A percentile compares a stretch with the other conserved stretches of the same genome.
Conservation (phyloP, 2,329 filamentous ascomycete species). For the Aspergillus luchuensis region DNA sequence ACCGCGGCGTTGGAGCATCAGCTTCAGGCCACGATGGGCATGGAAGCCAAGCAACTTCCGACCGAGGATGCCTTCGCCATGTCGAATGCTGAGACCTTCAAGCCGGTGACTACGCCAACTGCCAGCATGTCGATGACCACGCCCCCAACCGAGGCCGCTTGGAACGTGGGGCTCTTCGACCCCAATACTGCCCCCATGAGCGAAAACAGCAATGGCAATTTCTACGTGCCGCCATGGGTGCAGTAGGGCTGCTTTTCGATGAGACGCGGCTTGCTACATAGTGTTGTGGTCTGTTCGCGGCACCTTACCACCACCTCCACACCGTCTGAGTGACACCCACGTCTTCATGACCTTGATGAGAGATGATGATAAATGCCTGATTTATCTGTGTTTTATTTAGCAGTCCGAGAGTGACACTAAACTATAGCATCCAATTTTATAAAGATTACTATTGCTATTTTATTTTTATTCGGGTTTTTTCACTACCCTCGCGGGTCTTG, state of each 20-base stretch:
- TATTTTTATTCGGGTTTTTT: not conserved
- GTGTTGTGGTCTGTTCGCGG: slow-evolving; percentile 29
- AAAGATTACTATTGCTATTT: slow-evolving; percentile 13
- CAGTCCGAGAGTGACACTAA: slow-evolving; percentile 32
- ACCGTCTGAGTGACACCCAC: slow-evolving; percentile 34
- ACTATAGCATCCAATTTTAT: slow-evolving; percentile 37
- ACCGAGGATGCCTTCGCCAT: slow-evolving; percentile 34
- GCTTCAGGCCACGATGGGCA: slow-evolving; percentile 40
- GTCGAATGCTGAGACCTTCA: slow-evolving; percentile 26
- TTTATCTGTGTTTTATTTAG: slow-evolving; percentile 38
- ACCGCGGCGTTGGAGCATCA: slow-evolving; percentile 44
- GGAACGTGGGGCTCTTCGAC: slow-evolving; percentile 38
- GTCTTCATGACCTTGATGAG: slow-evolving; percentile 48
- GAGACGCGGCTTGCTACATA: slow-evolving; percentile 20
- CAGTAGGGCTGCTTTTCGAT: slow-evolving; percentile 20
- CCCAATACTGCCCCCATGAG: slow-evolving; percentile 33
- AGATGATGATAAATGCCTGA: slow-evolving; percentile 48
- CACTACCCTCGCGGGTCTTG: not conserved
- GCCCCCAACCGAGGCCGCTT: slow-evolving; percentile 35
- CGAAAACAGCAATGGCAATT: slow-evolving; percentile 26
- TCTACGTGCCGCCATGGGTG: slow-evolving; percentile 36
- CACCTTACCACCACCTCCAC: slow-evolving; percentile 44
- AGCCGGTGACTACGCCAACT: slow-evolving; percentile 24
- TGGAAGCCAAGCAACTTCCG: slow-evolving; percentile 37
- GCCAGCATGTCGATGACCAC: slow-evolving; percentile 26